These are phyloP conservation scores for Cyberlindnera veronae DNA, from an alignment of 805 yeast species.

Conservation along the genomic window DNA sequence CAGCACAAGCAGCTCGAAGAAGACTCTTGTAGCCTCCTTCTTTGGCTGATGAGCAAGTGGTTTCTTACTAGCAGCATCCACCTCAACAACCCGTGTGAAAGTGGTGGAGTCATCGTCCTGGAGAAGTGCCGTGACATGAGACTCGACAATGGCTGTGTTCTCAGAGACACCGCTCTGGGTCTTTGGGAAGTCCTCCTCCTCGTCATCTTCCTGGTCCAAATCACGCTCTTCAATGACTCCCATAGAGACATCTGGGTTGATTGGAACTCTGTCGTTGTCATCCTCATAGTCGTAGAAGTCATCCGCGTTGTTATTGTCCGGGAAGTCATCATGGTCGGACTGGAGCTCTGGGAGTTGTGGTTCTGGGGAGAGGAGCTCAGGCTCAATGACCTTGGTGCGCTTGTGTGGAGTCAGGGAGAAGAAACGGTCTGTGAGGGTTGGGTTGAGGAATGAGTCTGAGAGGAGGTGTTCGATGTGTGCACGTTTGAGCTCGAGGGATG, in stretches of 20 bases:
- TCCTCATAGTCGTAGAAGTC: constrained; percentile 34
- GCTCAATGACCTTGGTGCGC: constrained; percentile 19
- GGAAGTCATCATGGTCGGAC: constrained; percentile 8
- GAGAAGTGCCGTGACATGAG: constrained; percentile 7
- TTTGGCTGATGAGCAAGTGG: constrained; percentile 39
- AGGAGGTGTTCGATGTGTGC: constrained; percentile 17
- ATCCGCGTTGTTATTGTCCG: constrained; percentile 4
- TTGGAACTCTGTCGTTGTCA: constrained; percentile 22
- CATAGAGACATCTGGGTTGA: constrained; percentile 3
- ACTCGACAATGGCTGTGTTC: constrained; percentile 46
- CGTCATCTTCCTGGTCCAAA: constrained; percentile 23
- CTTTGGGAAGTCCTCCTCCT: constrained; percentile 3
- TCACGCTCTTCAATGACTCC: constrained; percentile 16
- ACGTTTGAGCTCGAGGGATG: constrained; percentile 16
- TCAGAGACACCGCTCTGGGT: constrained; percentile 28
- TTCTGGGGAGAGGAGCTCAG: constrained; percentile 11
- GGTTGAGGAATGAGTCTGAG: constrained; percentile 16
- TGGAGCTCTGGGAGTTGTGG: constrained; percentile 22
- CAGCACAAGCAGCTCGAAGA: constrained; percentile 78
- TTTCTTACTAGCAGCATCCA: constrained; percentile 13
- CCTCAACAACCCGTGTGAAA: constrained; percentile 39
- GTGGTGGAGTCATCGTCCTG: constrained; percentile 17
- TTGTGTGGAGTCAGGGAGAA: constrained; percentile 14
- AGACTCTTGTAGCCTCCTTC: constrained; percentile 65
- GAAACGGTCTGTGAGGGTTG: constrained; percentile 17